These are phyloP conservation scores for Plasmodium fragile DNA, from an alignment of 169 alveolate species.

Conservation along the genomic window DNA sequence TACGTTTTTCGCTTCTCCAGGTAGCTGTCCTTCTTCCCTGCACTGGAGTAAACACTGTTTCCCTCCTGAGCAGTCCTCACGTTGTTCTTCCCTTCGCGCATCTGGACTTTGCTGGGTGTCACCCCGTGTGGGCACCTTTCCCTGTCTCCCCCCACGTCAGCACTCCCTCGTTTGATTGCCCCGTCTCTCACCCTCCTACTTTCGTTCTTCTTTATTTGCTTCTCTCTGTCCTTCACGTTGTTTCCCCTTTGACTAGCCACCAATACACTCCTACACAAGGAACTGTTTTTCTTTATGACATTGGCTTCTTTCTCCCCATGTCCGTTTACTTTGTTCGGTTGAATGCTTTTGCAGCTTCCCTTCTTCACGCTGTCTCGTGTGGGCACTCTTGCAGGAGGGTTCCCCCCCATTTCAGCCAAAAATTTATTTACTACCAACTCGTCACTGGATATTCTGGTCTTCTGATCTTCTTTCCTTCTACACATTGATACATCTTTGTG, in stretches of 20 bases:
- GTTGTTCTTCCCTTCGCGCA: background rate
- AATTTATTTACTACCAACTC: background rate
- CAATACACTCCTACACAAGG: background rate
- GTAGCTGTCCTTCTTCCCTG: background rate
- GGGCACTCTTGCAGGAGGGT: background rate
- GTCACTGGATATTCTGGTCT: background rate
- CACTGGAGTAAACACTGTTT: background rate
- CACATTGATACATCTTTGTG: background rate
- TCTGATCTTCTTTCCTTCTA: background rate
- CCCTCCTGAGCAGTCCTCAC: background rate
- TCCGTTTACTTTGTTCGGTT: background rate
- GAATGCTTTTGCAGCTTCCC: background rate
- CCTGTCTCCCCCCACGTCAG: background rate
- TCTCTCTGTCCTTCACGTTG: background rate
- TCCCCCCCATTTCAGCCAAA: background rate
- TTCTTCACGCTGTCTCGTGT: background rate
- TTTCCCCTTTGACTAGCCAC: background rate
- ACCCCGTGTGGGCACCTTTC: background rate
- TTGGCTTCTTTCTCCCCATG: background rate
- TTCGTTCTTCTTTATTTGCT: background rate
- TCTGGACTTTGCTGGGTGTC: background rate
- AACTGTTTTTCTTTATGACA: background rate
- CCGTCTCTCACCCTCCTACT: background rate
- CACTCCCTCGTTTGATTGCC: background rate
- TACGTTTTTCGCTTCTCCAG: conserved; percentile 27